phyloP scores from a whole-genome alignment of 805 yeast genomes.

The Lachancea dasiensis region DNA sequence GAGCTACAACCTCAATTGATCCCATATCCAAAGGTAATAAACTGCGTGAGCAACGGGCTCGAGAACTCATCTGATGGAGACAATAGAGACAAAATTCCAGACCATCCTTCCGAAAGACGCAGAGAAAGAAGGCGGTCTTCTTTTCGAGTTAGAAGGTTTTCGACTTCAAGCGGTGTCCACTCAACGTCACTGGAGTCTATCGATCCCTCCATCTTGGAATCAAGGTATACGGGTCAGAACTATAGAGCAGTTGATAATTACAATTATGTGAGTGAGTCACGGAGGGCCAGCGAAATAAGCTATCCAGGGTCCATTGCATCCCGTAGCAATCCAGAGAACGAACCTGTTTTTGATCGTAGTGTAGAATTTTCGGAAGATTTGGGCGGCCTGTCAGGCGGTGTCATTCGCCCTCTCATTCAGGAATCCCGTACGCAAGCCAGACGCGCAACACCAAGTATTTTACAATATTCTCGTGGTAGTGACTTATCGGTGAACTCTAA shows the following conservation, averaged over 20 bases:
- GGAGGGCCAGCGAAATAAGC: constrained; percentile 1
- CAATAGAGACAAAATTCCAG: not conserved
- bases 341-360: not conserved
- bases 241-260: constrained; percentile 15
- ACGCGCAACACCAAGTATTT: not conserved
- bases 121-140: constrained; percentile 7
- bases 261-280: constrained; percentile 8
- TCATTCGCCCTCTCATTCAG: not conserved
- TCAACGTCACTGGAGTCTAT: constrained; percentile 7
- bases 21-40: constrained; percentile 28
- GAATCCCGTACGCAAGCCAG: constrained; percentile 1
- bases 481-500: constrained; percentile 12
- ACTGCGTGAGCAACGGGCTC: constrained; percentile 6
- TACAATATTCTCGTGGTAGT: constrained; percentile 2
- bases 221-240: constrained; percentile 12
- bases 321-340: not conserved
- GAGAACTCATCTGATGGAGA: not conserved
- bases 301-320: not conserved
- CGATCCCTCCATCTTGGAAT: constrained; percentile 10
- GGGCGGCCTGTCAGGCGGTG: constrained; percentile 12
- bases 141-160: constrained; percentile 26
- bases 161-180: constrained; percentile 17
- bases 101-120: not conserved
- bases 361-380: constrained; percentile 12
- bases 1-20: constrained; percentile 28